These are phyloP conservation scores for Lycium ferocissimum DNA, from an alignment of 257 asterid species.

Conservation along the genomic window DNA sequence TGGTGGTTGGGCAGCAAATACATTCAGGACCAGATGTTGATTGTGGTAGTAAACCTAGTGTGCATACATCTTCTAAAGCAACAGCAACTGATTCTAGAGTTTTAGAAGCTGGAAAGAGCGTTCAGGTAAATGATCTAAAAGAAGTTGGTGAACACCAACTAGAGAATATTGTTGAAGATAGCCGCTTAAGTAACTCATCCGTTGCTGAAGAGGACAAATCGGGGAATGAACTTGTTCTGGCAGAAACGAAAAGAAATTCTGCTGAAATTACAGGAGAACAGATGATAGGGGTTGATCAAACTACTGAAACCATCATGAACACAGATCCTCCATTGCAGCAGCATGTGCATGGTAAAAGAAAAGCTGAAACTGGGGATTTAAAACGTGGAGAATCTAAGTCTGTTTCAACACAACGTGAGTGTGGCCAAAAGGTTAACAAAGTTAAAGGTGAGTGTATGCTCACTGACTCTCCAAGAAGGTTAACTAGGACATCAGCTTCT, in stretches of 20 bases:
- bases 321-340: constrained; percentile 33
- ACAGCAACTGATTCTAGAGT: constrained; percentile 31
- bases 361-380: constrained; percentile 36
- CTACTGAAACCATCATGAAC: constrained; percentile 38
- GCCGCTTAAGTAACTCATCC: constrained; percentile 17
- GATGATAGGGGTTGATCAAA: constrained; percentile 39
- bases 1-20: constrained; percentile 33
- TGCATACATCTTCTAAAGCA: constrained; percentile 31
- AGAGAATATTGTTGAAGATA: constrained; percentile 21
- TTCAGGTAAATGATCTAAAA: constrained; percentile 30
- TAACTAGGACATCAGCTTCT: constrained; percentile 45
- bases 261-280: constrained; percentile 38
- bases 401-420: constrained; percentile 38
- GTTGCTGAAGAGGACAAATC: neutral
- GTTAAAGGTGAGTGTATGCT: constrained; percentile 34
- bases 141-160: constrained; percentile 28
- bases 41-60: constrained; percentile 31
- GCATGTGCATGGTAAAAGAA: constrained; percentile 40
- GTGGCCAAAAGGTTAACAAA: constrained; percentile 34
- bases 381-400: constrained; percentile 31
- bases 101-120: constrained; percentile 17
- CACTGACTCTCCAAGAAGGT: constrained; percentile 40
- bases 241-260: constrained; percentile 26
- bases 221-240: neutral
- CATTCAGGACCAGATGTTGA: constrained; percentile 34